Evolutionary conservation across 2,329 filamentous ascomycete genomes (phyloP).

Genomic region (Talaromyces sp.): DNA sequence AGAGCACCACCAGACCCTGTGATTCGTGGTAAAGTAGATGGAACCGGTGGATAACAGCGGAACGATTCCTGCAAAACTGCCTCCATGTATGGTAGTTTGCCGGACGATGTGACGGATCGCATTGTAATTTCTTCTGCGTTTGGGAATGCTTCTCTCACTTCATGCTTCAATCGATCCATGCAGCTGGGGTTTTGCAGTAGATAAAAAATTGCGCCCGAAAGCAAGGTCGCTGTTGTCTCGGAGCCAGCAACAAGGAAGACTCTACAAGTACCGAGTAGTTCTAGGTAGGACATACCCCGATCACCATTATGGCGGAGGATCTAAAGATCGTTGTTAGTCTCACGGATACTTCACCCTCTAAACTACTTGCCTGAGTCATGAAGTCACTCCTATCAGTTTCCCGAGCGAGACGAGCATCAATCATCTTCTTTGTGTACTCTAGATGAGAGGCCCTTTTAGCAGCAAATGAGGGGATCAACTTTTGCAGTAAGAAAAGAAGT

Average conservation of each 20-base stretch:
- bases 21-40: constrained; percentile 5
- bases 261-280: constrained; percentile 7
- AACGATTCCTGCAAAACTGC: constrained; percentile 45
- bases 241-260: constrained; percentile 10
- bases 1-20: constrained; percentile 6
- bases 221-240: constrained; percentile 47
- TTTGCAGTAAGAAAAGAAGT: background rate
- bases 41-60: constrained; percentile 39
- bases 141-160: constrained; percentile 41
- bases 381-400: constrained; percentile 20
- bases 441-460: constrained; percentile 7
- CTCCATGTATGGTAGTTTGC: constrained; percentile 37
- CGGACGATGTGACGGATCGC: constrained; percentile 21
- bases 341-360: background rate
- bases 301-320: constrained; percentile 8
- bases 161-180: constrained; percentile 33
- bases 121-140: constrained; percentile 35
- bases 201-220: constrained; percentile 43
- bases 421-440: constrained; percentile 17
- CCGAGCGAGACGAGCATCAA: constrained; percentile 14
- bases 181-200: constrained; percentile 36
- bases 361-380: constrained; percentile 3
- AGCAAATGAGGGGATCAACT: background rate
- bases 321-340: background rate
- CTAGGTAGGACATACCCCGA: constrained; percentile 8